A percentile compares a stretch with the other conserved stretches of the same genome.
Evolutionary conservation across 768 basidiomycete species (phyloP).

Genomic region (Asterophora lycoperdoides): DNA sequence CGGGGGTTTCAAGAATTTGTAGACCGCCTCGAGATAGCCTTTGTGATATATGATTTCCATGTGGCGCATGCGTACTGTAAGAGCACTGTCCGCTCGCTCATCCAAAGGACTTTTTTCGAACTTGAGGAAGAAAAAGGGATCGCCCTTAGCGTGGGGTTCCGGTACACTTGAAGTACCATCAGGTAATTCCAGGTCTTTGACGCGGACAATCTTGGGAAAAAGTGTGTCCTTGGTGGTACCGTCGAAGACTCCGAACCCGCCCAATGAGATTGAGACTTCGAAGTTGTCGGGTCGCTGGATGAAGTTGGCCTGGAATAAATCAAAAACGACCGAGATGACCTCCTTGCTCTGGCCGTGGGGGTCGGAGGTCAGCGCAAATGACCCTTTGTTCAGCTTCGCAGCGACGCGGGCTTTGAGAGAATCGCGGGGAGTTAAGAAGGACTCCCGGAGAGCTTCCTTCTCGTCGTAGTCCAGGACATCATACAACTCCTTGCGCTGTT

Average conservation of each 20-base stretch:
- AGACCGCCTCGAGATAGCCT: slow-evolving; percentile 90
- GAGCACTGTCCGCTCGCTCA: slow-evolving; percentile 83
- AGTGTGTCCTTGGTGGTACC: slow-evolving; percentile 79
- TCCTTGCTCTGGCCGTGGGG: slow-evolving; percentile 62
- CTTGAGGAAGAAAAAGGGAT: slow-evolving; percentile 84
- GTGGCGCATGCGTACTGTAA: slow-evolving; percentile 87
- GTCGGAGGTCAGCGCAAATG: slow-evolving; percentile 76
- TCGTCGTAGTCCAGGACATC: slow-evolving; percentile 91
- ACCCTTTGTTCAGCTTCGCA: slow-evolving; percentile 81
- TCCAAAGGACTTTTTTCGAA: slow-evolving; percentile 92
- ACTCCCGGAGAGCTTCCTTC: slow-evolving; percentile 63
- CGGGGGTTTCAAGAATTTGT: slow-evolving; percentile 90
- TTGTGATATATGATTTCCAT: slow-evolving; percentile 97
- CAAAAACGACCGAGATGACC: slow-evolving; percentile 83
- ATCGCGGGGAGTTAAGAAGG: slow-evolving; percentile 71
- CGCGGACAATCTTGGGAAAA: slow-evolving; percentile 89
- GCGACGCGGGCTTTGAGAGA: slow-evolving; percentile 72
- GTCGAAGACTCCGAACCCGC: slow-evolving; percentile 85
- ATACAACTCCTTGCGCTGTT: slow-evolving; percentile 87
- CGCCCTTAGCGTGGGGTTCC: slow-evolving; percentile 25
- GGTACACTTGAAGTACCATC: slow-evolving; percentile 7
- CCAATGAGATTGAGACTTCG: slow-evolving; percentile 79
- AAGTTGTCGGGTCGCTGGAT: slow-evolving; percentile 84
- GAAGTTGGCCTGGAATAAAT: slow-evolving; percentile 79
- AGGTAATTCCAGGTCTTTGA: slow-evolving; percentile 28